These are phyloP conservation scores for Coemansia sp. DNA, from an alignment of 192 early-diverging fungal species.

Conservation along the genomic window DNA sequence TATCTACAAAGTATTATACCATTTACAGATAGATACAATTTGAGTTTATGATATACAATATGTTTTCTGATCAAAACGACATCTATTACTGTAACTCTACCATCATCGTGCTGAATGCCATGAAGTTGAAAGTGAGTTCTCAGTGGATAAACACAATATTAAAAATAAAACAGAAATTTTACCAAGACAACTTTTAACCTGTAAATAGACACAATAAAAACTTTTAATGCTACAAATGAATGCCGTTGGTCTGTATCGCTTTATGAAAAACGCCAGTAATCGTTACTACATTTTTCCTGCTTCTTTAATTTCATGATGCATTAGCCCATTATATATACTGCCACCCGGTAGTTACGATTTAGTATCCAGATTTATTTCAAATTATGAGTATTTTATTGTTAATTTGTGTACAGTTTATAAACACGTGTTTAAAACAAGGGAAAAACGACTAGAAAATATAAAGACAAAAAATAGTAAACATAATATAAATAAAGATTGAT, in stretches of 20 bases:
- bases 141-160: neutral
- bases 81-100: neutral
- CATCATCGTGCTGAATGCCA: no score
- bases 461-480: neutral
- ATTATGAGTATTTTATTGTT: neutral
- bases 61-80: neutral
- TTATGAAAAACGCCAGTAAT: no score
- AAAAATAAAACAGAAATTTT: neutral
- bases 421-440: conserved; percentile 10
- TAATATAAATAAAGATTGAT: neutral
- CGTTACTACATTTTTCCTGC: neutral
- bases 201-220: neutral
- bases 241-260: no score
- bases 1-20: neutral
- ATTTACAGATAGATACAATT: no score
- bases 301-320: conserved; percentile 1
- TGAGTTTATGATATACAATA: no score
- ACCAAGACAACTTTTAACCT: neutral
- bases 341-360: neutral
- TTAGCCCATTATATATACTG: neutral
- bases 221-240: neutral
- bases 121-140: no score
- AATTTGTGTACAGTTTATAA: neutral
- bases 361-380: neutral
- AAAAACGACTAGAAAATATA: conserved; percentile 2